phyloP scores from a whole-genome alignment of 306 rosid genomes.

The Quercus wislizeni region DNA sequence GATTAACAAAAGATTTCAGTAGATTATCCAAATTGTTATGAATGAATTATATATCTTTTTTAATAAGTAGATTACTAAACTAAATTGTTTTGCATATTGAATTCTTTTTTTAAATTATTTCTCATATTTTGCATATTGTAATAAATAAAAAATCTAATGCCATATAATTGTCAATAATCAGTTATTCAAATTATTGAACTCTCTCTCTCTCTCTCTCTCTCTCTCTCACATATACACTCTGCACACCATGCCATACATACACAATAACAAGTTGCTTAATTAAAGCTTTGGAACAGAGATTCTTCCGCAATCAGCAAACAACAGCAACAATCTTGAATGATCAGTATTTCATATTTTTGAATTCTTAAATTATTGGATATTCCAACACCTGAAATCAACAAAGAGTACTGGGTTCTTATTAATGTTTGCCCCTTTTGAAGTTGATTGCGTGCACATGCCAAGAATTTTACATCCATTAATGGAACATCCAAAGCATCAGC shows the following conservation, averaged over 20 bases:
- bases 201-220: neutral
- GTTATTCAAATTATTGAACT: neutral
- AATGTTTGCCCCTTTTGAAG: neutral
- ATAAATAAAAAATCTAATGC: neutral
- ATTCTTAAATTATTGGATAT: neutral
- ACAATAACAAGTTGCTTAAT: neutral
- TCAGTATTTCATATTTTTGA: neutral
- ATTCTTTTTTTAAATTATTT: neutral
- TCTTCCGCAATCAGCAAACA: neutral
- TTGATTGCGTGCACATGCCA: neutral
- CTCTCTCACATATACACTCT: neutral
- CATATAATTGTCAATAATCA: neutral
- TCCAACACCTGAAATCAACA: neutral
- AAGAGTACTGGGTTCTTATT: neutral
- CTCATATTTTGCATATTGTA: neutral
- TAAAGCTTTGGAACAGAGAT: neutral
- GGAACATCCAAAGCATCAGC: neutral
- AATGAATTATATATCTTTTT: neutral
- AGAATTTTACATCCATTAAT: neutral
- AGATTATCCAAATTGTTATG: slow-evolving; percentile 11
- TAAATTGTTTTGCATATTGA: neutral
- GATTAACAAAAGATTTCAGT: slow-evolving; percentile 4
- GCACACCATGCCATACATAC: neutral
- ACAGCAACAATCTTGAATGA: neutral
- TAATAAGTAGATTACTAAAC: neutral